A percentile compares a stretch with the other conserved stretches of the same genome.
These are phyloP conservation scores for Pichia sp. DNA, from an alignment of 1,139 yeast species.

Conservation along the genomic window DNA sequence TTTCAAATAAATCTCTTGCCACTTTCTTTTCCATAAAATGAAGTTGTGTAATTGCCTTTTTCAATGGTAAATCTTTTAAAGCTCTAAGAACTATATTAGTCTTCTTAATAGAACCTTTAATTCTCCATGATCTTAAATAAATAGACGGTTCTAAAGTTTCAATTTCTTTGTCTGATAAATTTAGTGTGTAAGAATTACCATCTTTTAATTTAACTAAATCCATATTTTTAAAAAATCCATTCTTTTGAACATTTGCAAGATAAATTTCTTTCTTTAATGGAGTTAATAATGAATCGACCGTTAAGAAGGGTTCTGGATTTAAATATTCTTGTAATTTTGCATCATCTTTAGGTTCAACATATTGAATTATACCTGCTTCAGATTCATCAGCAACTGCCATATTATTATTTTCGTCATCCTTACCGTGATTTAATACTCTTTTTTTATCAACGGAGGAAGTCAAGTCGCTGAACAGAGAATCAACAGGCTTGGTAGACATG, in stretches of 20 bases:
- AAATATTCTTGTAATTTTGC: conserved; percentile 37
- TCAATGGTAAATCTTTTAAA: conserved; percentile 59
- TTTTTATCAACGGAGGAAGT: conserved; percentile 14
- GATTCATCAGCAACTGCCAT: conserved; percentile 12
- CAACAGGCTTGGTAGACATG: conserved; percentile 11
- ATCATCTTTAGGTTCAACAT: conserved; percentile 33
- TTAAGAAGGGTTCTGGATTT: conserved; percentile 36
- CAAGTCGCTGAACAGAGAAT: conserved; percentile 23
- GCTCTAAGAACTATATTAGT: conserved; percentile 77
- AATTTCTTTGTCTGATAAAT: conserved; percentile 58
- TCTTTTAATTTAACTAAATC: conserved; percentile 46
- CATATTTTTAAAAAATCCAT: conserved; percentile 73
- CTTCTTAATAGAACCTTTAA: conserved; percentile 82
- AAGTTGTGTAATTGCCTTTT: conserved; percentile 84
- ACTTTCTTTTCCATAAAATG: conserved; percentile 81
- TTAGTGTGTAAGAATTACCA: conserved; percentile 42
- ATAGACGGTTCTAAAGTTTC: conserved; percentile 81
- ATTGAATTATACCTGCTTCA: conserved; percentile 14
- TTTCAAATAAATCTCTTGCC: conserved; percentile 71
- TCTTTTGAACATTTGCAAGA: conserved; percentile 48
- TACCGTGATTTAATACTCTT: background rate
- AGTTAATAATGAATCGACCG: conserved; percentile 47
- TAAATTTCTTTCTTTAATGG: conserved; percentile 72
- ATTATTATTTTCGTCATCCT: conserved; percentile 1
- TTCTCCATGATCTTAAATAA: conserved; percentile 67